A percentile compares a stretch with the other conserved stretches of the same genome.
These are phyloP conservation scores for Coriolopsis trogii DNA, from an alignment of 1,284 basidiomycete species.

Conservation along the genomic window DNA sequence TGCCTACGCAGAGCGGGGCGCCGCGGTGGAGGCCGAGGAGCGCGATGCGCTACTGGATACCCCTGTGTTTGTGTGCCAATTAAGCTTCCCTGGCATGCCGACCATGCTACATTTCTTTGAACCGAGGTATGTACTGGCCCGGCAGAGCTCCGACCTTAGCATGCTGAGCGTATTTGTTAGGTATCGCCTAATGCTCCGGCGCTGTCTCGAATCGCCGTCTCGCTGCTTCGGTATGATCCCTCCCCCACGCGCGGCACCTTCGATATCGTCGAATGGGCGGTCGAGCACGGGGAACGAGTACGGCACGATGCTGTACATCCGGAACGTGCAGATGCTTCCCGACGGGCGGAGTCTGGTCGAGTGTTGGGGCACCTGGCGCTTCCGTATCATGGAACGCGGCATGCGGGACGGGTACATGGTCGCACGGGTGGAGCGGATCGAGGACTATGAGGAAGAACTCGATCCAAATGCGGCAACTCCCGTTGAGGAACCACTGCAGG, in stretches of 20 bases:
- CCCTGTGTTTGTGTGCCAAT: slow-evolving; percentile 89
- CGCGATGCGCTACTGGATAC: slow-evolving; percentile 80
- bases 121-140: slow-evolving; percentile 53
- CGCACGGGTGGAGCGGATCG: slow-evolving; percentile 75
- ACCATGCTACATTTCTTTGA: slow-evolving; percentile 93
- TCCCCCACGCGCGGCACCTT: slow-evolving; percentile 44
- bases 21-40: slow-evolving; percentile 72
- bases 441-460: slow-evolving; percentile 55
- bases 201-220: slow-evolving; percentile 77
- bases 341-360: slow-evolving; percentile 93
- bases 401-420: slow-evolving; percentile 89
- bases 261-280: slow-evolving; percentile 6
- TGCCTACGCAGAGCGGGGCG: slow-evolving; percentile 56
- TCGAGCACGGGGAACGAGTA: slow-evolving; percentile 63
- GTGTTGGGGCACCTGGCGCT: slow-evolving; percentile 83
- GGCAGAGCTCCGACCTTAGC: neutral
- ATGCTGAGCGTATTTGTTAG: slow-evolving; percentile 32
- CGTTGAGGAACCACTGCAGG: slow-evolving; percentile 10
- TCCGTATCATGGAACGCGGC: slow-evolving; percentile 83
- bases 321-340: slow-evolving; percentile 82
- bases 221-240: slow-evolving; percentile 93
- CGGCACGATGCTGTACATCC: slow-evolving; percentile 93
- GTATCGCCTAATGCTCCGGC: slow-evolving; percentile 91
- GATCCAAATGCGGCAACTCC: slow-evolving; percentile 51
- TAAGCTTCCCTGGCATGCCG: slow-evolving; percentile 90